Conservation (phyloP, 495 filamentous ascomycete species). For the Corynascus novoguineensis region DNA sequence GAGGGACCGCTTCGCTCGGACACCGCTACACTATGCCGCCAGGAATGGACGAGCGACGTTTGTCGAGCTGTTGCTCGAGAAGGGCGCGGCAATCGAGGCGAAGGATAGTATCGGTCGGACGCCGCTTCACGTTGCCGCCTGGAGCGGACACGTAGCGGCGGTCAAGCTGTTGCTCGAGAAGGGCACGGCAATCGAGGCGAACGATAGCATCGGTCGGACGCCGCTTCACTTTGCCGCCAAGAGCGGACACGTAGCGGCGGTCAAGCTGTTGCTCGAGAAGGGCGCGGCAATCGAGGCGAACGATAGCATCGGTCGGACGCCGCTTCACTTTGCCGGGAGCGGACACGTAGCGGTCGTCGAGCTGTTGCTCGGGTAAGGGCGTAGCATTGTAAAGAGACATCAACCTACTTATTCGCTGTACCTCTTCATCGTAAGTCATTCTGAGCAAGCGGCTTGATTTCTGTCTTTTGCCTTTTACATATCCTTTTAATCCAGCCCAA, state of each 20-base stretch:
- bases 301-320: background rate
- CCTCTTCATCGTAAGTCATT: too few relatives aligned
- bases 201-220: background rate
- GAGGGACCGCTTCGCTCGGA: background rate
- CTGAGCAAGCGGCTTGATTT: too few relatives aligned
- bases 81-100: background rate
- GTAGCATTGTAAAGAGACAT: too few relatives aligned
- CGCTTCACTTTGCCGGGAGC: background rate
- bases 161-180: background rate
- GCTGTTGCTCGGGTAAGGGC: too few relatives aligned
- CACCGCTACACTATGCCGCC: background rate
- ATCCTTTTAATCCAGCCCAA: too few relatives aligned
- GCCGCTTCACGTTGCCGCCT: background rate
- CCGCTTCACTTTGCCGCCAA: background rate
- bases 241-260: background rate
- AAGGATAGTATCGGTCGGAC: background rate
- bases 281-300: background rate
- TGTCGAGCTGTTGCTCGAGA: background rate
- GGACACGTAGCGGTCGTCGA: too few relatives aligned
- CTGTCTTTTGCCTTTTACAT: too few relatives aligned
- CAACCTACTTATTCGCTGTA: too few relatives aligned
- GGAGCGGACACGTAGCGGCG: background rate
- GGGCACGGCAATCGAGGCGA: background rate
- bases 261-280: slow-evolving; percentile 14
- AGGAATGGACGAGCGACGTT: background rate